Evolutionary conservation across 805 yeast species (phyloP), one percentile per base, ranked within the genome.

Genomic region (Wickerhamiella sorbophila): DNA sequence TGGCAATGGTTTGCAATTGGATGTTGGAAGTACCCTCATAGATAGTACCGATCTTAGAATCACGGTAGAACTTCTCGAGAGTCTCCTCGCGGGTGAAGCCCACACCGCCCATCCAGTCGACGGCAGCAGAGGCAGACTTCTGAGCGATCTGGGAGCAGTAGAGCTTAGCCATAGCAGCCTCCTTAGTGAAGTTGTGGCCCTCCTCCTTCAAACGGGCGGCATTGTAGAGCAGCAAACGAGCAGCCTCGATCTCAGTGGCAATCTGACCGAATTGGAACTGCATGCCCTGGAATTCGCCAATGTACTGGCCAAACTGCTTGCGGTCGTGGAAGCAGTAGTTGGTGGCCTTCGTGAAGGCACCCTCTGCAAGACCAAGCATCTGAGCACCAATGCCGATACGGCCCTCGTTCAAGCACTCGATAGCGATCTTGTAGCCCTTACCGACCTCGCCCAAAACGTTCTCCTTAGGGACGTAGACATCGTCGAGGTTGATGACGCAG

Each of bases 71-170:
- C 59, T 66, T 65, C 53, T 65, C 70, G 21, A 62, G 54, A 4
- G 50, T 44, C 44, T 63, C 66, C 24, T 66, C 70, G 40, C 70
- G 55, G 19, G 69, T 65, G 53, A 64, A 65, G 15, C 70, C 70
- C 17, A 66, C 67, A 17, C 70, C 70, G 20, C 70, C 70, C 69
- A 66, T 64, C 65, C 70, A 66, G 45, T 65, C 70, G 20, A 65
- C 65, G 14, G 70, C 69, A 42, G 55, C 51, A 8, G 65, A 59
- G 18, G 69, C 54, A 2, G 64, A 57, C 40, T 52, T 53, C 38
- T 62, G 66, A 6, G 70, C 70, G 18, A 62, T 57, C 43, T 60
- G 63, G 15, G 65, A 57, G 41, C 67, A 60, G 47, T 62, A 61
- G 17, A 63, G 54, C 52, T 65, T 65, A 37, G 69, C 69, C 67